Percentiles rank a stretch among this genome's conserved stretches.
Conservation (phyloP, 768 basidiomycete genomes). For the Phanerodontia chrysosporium region DNA sequence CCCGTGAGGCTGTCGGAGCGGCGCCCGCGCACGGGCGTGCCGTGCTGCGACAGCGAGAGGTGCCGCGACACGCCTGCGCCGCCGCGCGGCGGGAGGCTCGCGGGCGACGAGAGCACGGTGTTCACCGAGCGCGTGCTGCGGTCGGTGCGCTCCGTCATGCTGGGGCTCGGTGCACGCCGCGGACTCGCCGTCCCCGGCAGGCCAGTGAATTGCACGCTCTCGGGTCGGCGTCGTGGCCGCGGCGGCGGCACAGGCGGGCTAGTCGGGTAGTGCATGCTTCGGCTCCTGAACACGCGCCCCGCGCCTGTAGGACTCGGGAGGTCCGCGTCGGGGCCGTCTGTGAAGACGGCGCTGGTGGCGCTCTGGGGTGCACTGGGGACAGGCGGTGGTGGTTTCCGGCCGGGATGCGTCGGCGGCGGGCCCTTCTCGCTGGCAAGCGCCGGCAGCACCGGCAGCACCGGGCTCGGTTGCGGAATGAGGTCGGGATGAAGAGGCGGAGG, state of each 20-base stretch:
- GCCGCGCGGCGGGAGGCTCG: slow-evolving; percentile 16
- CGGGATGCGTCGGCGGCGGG: slow-evolving; percentile 51
- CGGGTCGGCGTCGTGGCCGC: slow-evolving; percentile 52
- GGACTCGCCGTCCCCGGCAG: background rate
- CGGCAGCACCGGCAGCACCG: slow-evolving; percentile 54
- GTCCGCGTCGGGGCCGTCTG: slow-evolving; percentile 8
- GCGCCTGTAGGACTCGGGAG: background rate
- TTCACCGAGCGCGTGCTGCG: slow-evolving; percentile 7
- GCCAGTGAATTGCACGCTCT: slow-evolving; percentile 47
- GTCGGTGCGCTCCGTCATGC: slow-evolving; percentile 12
- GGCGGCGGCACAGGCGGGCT: slow-evolving; percentile 30
- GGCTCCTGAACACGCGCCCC: slow-evolving; percentile 41
- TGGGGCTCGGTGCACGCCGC: slow-evolving; percentile 8
- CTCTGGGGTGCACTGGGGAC: background rate
- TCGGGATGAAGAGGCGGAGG: slow-evolving; percentile 21
- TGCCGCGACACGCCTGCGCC: slow-evolving; percentile 28
- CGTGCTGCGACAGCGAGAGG: slow-evolving; percentile 30
- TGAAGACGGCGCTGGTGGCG: slow-evolving; percentile 19
- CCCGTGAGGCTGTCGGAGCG: slow-evolving; percentile 7
- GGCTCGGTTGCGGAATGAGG: slow-evolving; percentile 37
- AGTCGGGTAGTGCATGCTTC: slow-evolving; percentile 41
- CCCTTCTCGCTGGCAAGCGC: slow-evolving; percentile 5
- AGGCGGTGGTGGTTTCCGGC: slow-evolving; percentile 33
- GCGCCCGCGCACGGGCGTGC: background rate
- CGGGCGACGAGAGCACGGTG: slow-evolving; percentile 13